Percentiles rank a stretch among this genome's conserved stretches.
Conservation (phyloP, 305 asterid species). For the Fraxinus sp. region DNA sequence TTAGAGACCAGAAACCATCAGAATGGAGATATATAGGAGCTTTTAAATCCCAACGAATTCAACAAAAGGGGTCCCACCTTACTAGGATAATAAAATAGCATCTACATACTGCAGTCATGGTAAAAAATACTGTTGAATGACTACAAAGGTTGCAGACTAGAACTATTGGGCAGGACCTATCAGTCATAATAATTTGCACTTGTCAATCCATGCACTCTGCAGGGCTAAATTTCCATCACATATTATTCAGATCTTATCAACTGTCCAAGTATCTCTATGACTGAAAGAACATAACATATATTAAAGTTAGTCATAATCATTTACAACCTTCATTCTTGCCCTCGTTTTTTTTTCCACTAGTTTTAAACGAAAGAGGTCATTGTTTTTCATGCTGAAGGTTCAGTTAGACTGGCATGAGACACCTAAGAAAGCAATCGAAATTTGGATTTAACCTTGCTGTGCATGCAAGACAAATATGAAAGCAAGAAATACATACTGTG, state of each 20-base stretch:
- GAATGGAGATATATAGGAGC: background rate
- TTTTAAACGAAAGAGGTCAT: background rate
- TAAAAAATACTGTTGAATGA: background rate
- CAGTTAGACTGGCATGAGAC: background rate
- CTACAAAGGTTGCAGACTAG: background rate
- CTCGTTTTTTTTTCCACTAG: background rate
- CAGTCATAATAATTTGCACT: background rate
- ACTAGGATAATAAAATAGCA: background rate
- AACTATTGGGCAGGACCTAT: background rate
- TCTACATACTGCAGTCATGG: background rate
- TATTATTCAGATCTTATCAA: background rate
- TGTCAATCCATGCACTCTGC: background rate
- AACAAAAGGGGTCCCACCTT: background rate
- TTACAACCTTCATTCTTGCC: background rate
- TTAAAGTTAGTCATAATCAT: background rate
- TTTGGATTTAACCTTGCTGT: too few species aligned
- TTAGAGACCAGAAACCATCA: background rate
- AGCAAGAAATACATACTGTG: slow-evolving; percentile 51
- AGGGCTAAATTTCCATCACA: background rate
- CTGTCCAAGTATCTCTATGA: background rate
- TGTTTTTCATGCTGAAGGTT: background rate
- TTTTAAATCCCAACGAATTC: background rate
- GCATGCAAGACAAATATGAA: background rate
- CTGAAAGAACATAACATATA: background rate
- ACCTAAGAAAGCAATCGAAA: background rate